These are phyloP conservation scores for Penicillium atrosanguineum DNA, from an alignment of 495 filamentous ascomycete species.

Conservation along the genomic window DNA sequence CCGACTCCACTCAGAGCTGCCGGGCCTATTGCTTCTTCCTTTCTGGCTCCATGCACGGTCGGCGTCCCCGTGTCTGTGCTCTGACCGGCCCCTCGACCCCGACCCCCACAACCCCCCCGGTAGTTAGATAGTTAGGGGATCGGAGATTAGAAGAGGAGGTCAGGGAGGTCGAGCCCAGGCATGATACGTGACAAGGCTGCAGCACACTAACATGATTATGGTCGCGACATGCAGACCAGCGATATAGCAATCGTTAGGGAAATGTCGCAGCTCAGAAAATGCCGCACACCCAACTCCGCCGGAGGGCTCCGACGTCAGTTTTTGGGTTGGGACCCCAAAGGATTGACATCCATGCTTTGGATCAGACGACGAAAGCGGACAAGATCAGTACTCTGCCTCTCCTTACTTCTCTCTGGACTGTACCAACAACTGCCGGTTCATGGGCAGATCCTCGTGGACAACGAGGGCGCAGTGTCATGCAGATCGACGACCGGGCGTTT, in stretches of 20 bases:
- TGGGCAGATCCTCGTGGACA: constrained; percentile 7
- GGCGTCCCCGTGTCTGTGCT: constrained; percentile 23
- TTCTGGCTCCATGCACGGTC: constrained; percentile 21
- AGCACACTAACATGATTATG: neutral
- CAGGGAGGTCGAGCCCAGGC: neutral
- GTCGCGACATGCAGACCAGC: neutral
- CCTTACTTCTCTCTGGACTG: too few relatives aligned
- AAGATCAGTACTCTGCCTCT: constrained; percentile 3
- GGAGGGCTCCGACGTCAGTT: neutral
- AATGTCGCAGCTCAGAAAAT: neutral
- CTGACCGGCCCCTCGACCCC: neutral
- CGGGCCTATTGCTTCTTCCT: constrained; percentile 10
- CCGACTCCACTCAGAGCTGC: constrained; percentile 7
- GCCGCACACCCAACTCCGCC: constrained; percentile 3
- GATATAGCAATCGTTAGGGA: constrained; percentile 2
- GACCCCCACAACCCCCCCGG: neutral
- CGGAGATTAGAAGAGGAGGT: constrained; percentile 5
- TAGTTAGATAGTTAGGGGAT: neutral
- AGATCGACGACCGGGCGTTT: constrained; percentile 37
- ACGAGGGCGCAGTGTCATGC: constrained; percentile 12
- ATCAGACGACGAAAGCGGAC: constrained; percentile 19
- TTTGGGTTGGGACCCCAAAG: neutral
- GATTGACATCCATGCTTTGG: constrained; percentile 18
- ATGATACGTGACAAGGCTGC: constrained; percentile 14
- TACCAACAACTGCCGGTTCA: constrained; percentile 5